Base-by-base conservation (phyloP, 208 protist genomes). In the Chromosphaera perkinsii region DNA sequence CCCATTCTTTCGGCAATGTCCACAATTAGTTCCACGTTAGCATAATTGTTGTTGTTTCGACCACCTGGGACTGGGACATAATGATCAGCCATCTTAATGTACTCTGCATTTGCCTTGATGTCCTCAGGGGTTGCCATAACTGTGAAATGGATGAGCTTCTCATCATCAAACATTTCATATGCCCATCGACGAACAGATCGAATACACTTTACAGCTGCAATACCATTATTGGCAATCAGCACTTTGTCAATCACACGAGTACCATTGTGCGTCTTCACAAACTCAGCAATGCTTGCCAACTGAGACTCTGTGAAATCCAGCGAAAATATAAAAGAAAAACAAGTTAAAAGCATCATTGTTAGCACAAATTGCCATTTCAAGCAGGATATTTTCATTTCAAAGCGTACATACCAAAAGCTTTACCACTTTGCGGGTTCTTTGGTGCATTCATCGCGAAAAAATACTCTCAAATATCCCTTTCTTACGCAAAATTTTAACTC, bases 71-170 rank as follows among this genome's bases (percentile, higher is more conserved):
- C 94, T 27, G 83, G 72, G 35, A 94, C 80, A 60, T 90, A 79
- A 27, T 94, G 76, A 67, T 98, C 91, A 1, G 94, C 92, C 69
- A 98, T 84, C 51, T 89, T 86, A 64, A 98, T 95, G 76, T 96
- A 98, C 81, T 98, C 94, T 12, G 93, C 94, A 77, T 97, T 97
- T 22, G 40, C 92, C 66, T 90, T 85, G n/a, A 98, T 77, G 66
- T 98, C 95, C 66, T 98, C 94, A 14, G 94, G 92, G 24, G 94
- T 97, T 27, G 93, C 94, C 93, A 98, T 97, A 20, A 89, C 92
- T 12, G 94, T 83, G 69, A 98, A 96, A 74, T 97, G 75, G 27
- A 97, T 88, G 3, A 82, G 82, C 26, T 90, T 75, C 27, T 91
- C 83, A 75, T 97, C 84, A 9, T 92, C 92, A 75, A 95, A 93